Percentiles rank a stretch among this genome's conserved stretches.
Conservation (phyloP, 2,329 filamentous ascomycete genomes). For the Penicillium glabrum region DNA sequence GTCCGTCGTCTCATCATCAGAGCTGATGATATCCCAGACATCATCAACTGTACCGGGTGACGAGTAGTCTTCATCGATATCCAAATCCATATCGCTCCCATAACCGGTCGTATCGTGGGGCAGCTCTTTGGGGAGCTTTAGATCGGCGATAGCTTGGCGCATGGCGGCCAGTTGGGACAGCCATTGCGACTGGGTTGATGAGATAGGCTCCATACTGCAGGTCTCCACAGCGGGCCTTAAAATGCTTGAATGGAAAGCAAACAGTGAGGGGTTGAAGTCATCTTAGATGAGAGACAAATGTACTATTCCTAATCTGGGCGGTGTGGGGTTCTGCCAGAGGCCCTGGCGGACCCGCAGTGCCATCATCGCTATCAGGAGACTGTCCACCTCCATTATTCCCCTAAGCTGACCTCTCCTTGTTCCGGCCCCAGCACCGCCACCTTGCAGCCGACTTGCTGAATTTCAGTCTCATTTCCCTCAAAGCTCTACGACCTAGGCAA, state of each 20-base stretch:
- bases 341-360: constrained; percentile 1
- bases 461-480: neutral
- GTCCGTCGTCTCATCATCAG: constrained; percentile 67
- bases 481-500: neutral
- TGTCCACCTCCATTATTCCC: neutral
- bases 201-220: constrained; percentile 21
- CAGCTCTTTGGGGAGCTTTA: constrained; percentile 58
- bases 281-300: neutral
- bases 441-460: neutral
- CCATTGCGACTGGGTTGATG: constrained; percentile 66
- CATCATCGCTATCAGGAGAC: constrained; percentile 6
- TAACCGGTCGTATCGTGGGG: constrained; percentile 46
- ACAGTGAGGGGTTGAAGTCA: neutral
- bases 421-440: neutral
- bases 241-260: neutral
- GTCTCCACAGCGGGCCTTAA: neutral
- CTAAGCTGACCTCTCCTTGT: neutral
- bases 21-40: constrained; percentile 89
- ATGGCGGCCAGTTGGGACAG: constrained; percentile 81
- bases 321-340: constrained; percentile 4
- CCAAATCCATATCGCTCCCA: constrained; percentile 54
- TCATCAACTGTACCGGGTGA: constrained; percentile 68
- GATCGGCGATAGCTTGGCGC: constrained; percentile 76
- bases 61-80: constrained; percentile 63
- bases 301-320: neutral